phyloP scores from a whole-genome alignment of 2,329 filamentous ascomycete genomes.

The Metarhizium sp. region DNA sequence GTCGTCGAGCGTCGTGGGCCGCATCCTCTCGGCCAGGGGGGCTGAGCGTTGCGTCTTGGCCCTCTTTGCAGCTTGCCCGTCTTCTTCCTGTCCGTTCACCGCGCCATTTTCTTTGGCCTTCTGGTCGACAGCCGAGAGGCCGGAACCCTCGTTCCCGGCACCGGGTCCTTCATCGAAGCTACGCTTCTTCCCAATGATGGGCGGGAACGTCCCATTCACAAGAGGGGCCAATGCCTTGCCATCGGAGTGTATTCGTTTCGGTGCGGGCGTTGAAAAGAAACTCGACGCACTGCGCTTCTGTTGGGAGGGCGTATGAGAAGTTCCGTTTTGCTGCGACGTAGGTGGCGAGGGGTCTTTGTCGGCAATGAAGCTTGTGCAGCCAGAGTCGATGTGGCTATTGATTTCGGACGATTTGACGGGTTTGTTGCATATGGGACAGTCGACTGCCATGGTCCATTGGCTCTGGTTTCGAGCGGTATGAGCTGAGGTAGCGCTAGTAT shows the following conservation, averaged over 20 bases:
- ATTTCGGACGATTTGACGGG: slow-evolving; percentile 65
- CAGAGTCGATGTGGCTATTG: slow-evolving; percentile 84
- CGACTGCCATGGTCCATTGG: slow-evolving; percentile 37
- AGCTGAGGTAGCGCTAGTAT: not conserved
- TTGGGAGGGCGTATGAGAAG: slow-evolving; percentile 17
- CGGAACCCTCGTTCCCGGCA: slow-evolving; percentile 9
- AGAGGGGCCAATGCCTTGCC: slow-evolving; percentile 22
- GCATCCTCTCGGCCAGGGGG: slow-evolving; percentile 89
- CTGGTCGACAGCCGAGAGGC: not conserved
- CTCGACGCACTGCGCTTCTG: slow-evolving; percentile 46
- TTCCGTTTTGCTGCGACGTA: slow-evolving; percentile 13
- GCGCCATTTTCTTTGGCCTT: slow-evolving; percentile 1
- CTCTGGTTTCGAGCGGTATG: not conserved
- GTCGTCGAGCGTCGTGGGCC: slow-evolving; percentile 73
- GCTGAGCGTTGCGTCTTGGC: slow-evolving; percentile 62
- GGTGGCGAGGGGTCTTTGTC: slow-evolving; percentile 31
- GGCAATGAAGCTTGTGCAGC: slow-evolving; percentile 60
- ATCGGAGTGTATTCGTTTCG: slow-evolving; percentile 37
- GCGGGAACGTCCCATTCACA: slow-evolving; percentile 20
- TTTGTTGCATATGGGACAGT: slow-evolving; percentile 75
- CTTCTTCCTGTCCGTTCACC: slow-evolving; percentile 6
- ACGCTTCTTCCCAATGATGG: slow-evolving; percentile 35
- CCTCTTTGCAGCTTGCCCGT: slow-evolving; percentile 43
- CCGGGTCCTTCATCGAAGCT: slow-evolving; percentile 46
- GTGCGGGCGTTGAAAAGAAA: slow-evolving; percentile 53